Percentiles rank a stretch among this genome's conserved stretches.
Evolutionary conservation across 495 filamentous ascomycete genomes (phyloP).

Genomic region (Pyronema domesticum): DNA sequence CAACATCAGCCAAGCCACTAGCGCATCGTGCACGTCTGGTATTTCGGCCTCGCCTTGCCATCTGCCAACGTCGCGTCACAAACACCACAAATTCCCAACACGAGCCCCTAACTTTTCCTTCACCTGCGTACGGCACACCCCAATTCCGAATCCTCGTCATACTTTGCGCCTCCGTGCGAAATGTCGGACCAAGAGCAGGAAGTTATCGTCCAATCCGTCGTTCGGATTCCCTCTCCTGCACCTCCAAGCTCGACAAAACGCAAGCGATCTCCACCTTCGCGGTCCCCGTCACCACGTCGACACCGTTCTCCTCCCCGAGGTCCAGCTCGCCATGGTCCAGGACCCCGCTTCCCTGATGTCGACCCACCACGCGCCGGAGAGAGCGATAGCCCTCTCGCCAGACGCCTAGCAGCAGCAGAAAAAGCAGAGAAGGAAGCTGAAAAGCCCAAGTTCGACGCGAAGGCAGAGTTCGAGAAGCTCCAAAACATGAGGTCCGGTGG

Average conservation of each 20-base stretch:
- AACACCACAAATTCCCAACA: not conserved
- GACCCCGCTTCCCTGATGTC: conserved; percentile 28
- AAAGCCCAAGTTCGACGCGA: conserved; percentile 55
- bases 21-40: no score
- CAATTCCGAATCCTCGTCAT: not conserved
- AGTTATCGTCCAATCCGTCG: conserved; percentile 44
- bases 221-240: conserved; percentile 49
- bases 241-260: conserved; percentile 36
- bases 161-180: not conserved
- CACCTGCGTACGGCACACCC: not conserved
- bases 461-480: conserved; percentile 81
- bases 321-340: conserved; percentile 18
- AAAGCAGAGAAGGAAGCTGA: conserved; percentile 56
- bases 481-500: conserved; percentile 82
- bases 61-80: not conserved
- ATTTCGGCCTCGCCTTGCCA: not conserved
- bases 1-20: no score
- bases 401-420: conserved; percentile 40
- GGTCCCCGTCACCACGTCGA: conserved; percentile 46
- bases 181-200: conserved; percentile 13
- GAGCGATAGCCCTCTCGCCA: conserved; percentile 43
- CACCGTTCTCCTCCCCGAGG: conserved; percentile 40
- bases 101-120: not conserved
- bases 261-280: conserved; percentile 45
- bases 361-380: conserved; percentile 41